Base-by-base conservation (phyloP, 176 grass and related monocot species). In the Chrysopogon serrulatus region DNA sequence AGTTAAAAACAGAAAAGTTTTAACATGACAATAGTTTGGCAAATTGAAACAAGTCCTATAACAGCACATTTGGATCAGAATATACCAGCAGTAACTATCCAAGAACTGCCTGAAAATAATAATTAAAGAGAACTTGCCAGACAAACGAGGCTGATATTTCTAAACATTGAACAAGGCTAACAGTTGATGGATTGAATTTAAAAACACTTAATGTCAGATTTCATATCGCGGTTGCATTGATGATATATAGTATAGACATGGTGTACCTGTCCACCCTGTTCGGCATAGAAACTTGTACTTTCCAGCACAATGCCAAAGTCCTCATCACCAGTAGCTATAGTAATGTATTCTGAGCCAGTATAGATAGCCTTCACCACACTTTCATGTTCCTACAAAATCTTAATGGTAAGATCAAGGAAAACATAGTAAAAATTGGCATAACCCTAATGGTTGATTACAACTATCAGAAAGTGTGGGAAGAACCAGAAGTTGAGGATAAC, bases 211-310 rank as follows among this genome's bases (percentile, higher is more conserved):
- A 37, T 42, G 41, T n/a, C n/a, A 41, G 16, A 85, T 44, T 21
- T 77, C 63, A 84, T 32, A 71, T 71, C 34, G 84, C 64, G 43
- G 28, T 49, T 66, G 41, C 19, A 57, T 26, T 24, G 54, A 57
- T n/a, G n/a, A n/a, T n/a, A n/a, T n/a, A n/a, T n/a, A n/a, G n/a
- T 59, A 77, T 59, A 37, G 32, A 56, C 23, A 86, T 57, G 44
- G 32, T 61, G 36, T 98, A 99, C 93, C 96, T 98, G 91, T 57
- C 96, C 96, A 79, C 96, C 96, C 87, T 98, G 96, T 75, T 98
- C 96, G 14, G 96, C 96, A 83, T 98, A 98, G 71, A 98, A 98
- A 70, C 96, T 98, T 82, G 91, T 93, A 79, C 93, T 95, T 88
- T 92, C 91, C 84, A 98, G 85, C 66, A 98, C 87, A 87, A 98